These are phyloP conservation scores for Ascodesmis nigricans DNA, from an alignment of 495 filamentous ascomycete genomes.

Conservation along the genomic window DNA sequence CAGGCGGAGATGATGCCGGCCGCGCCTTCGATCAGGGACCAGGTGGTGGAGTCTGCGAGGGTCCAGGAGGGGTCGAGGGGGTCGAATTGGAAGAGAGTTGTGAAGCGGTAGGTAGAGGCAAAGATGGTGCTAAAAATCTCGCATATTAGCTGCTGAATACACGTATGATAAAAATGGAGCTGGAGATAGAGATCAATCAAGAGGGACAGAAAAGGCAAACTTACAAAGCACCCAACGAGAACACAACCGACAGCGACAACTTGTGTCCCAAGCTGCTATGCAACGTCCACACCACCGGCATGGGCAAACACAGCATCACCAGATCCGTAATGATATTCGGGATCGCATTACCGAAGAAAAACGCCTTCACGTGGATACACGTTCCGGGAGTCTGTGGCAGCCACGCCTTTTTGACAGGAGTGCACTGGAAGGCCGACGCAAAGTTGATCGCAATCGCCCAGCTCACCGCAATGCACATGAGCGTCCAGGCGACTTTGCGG, in stretches of 20 bases:
- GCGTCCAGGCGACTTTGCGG: neutral
- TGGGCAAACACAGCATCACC: slow-evolving; percentile 25
- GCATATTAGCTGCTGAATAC: too few species aligned
- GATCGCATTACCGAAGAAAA: slow-evolving; percentile 30
- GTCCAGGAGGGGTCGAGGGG: slow-evolving; percentile 5
- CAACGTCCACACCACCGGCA: slow-evolving; percentile 26
- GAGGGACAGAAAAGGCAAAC: too few species aligned
- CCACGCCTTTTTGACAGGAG: slow-evolving; percentile 23
- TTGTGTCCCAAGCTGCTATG: slow-evolving; percentile 26
- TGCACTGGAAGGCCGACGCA: slow-evolving; percentile 29
- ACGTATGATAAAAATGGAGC: too few species aligned
- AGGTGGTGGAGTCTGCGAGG: slow-evolving; percentile 25
- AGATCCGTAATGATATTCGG: slow-evolving; percentile 21
- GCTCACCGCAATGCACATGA: neutral
- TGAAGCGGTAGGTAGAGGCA: slow-evolving; percentile 1
- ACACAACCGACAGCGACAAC: slow-evolving; percentile 26
- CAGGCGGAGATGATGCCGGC: slow-evolving; percentile 28
- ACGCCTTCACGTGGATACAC: slow-evolving; percentile 27
- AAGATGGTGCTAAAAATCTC: too few species aligned
- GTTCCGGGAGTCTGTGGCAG: neutral
- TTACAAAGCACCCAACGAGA: slow-evolving; percentile 27
- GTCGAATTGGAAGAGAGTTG: slow-evolving; percentile 4
- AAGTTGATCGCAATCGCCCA: slow-evolving; percentile 4
- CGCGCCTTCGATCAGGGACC: slow-evolving; percentile 28
- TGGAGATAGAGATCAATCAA: too few species aligned